Evolutionary conservation across 2,329 filamentous ascomycete species (phyloP).

Genomic region (Neonectria hederae): DNA sequence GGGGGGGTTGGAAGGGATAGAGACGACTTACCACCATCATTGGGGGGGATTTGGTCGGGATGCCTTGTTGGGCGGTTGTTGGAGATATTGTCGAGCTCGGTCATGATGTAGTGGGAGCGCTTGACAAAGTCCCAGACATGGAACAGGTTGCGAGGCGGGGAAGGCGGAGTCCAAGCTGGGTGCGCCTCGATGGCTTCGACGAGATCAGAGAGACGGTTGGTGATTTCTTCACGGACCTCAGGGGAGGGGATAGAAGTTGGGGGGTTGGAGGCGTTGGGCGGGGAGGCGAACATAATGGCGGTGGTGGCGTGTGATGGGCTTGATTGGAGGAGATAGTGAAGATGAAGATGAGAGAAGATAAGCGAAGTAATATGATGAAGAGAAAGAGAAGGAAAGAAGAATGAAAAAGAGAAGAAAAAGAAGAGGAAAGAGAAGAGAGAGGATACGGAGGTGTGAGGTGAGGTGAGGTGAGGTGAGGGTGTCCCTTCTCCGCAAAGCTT

Average conservation of each 20-base stretch:
- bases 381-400: neutral
- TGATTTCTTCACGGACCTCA: conserved; percentile 41
- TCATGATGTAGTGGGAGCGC: conserved; percentile 53
- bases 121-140: conserved; percentile 55
- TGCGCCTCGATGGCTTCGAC: conserved; percentile 44
- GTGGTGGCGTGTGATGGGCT: neutral
- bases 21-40: conserved; percentile 39
- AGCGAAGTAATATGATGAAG: neutral
- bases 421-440: neutral
- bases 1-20: neutral
- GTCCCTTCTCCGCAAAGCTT: conserved; percentile 15
- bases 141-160: conserved; percentile 46
- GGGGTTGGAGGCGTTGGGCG: conserved; percentile 24
- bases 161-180: conserved; percentile 39
- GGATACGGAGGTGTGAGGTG: conserved; percentile 13
- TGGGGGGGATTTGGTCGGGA: conserved; percentile 48
- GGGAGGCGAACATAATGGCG: conserved; percentile 29
- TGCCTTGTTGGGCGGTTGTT: conserved; percentile 45
- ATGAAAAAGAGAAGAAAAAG: neutral
- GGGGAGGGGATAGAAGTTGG: conserved; percentile 35
- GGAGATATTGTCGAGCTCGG: conserved; percentile 52
- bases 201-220: conserved; percentile 40
- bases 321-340: neutral
- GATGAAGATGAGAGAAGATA: neutral
- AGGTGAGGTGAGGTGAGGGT: conserved; percentile 22